Conservation (phyloP, 2,329 filamentous ascomycete species). For the Leptographium procerum region DNA sequence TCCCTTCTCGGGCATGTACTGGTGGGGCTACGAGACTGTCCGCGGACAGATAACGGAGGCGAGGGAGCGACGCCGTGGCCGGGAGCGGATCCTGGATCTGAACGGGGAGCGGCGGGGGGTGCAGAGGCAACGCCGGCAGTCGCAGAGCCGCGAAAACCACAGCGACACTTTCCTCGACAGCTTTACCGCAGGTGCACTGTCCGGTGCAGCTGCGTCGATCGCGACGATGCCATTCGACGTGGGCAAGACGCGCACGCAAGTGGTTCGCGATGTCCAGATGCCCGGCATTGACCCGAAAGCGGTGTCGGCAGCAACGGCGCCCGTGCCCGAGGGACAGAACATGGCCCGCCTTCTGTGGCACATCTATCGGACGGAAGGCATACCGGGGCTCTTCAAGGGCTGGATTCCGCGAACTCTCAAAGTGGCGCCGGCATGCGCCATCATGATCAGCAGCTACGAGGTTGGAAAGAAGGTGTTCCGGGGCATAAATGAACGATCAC, state of each 20-base stretch:
- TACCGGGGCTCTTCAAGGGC: constrained; percentile 72
- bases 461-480: constrained; percentile 83
- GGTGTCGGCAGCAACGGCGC: constrained; percentile 21
- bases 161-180: constrained; percentile 74
- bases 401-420: constrained; percentile 89
- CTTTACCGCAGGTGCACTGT: constrained; percentile 74
- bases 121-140: constrained; percentile 30
- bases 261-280: constrained; percentile 48
- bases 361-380: constrained; percentile 79
- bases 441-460: constrained; percentile 99
- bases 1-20: constrained; percentile 93
- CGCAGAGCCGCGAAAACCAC: constrained; percentile 58
- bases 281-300: constrained; percentile 3
- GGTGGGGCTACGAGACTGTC: constrained; percentile 91
- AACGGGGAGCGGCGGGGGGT: constrained; percentile 14
- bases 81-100: constrained; percentile 20
- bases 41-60: constrained; percentile 59
- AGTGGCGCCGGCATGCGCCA: constrained; percentile 90
- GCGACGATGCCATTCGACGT: constrained; percentile 95
- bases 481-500: constrained; percentile 51
- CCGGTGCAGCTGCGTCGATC: constrained; percentile 75
- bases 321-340: constrained; percentile 58
- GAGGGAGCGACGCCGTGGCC: constrained; percentile 42
- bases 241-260: constrained; percentile 88
- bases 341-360: constrained; percentile 82